phyloP scores from a whole-genome alignment of 2,329 filamentous ascomycete species.

The Colletotrichum sp. region DNA sequence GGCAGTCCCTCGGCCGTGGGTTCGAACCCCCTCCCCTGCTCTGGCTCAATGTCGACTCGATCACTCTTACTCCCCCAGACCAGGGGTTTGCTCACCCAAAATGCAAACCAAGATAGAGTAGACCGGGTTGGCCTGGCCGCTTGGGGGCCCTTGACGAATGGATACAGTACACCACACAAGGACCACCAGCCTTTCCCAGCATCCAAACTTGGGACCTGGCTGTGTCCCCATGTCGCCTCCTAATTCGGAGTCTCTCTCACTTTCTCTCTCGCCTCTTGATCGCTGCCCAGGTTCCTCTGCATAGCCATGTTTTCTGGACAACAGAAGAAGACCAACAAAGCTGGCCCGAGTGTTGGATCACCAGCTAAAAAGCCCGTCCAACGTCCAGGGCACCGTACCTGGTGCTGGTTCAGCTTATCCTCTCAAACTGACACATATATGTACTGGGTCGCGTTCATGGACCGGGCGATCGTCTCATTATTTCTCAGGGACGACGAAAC shows the following conservation, averaged over 20 bases:
- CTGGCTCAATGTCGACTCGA: conserved; percentile 1
- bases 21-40: neutral
- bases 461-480: conserved; percentile 21
- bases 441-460: conserved; percentile 19
- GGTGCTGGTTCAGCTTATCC: conserved; percentile 6
- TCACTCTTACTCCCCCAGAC: neutral
- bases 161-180: neutral
- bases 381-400: conserved; percentile 10
- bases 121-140: neutral
- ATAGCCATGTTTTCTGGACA: neutral
- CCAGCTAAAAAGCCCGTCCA: neutral
- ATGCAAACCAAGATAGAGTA: conserved; percentile 16
- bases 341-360: conserved; percentile 17
- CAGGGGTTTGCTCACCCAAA: conserved; percentile 1
- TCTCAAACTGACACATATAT: conserved; percentile 19
- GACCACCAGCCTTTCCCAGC: neutral
- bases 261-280: neutral
- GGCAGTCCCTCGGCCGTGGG: conserved; percentile 14
- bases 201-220: conserved; percentile 1
- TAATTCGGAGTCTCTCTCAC: neutral
- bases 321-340: neutral
- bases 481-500: conserved; percentile 26
- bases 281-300: neutral
- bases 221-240: conserved; percentile 5
- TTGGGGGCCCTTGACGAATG: conserved; percentile 1